phyloP scores from a whole-genome alignment of 2,329 filamentous ascomycete species.

The Colletotrichum sp. region DNA sequence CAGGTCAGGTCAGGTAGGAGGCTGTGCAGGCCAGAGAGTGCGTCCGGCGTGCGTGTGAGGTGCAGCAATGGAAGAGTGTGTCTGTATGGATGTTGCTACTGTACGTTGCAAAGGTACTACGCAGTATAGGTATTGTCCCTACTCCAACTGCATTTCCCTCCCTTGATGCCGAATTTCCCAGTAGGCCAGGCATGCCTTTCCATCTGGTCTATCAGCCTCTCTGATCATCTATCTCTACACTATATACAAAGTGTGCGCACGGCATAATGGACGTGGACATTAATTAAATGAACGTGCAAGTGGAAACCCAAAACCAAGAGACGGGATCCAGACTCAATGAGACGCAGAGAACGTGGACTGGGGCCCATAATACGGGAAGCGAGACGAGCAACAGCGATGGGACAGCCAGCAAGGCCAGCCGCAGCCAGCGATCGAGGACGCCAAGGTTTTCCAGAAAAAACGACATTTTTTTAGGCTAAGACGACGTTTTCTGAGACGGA shows the following conservation, averaged over 20 bases:
- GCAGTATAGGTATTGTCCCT: background rate
- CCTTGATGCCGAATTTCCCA: background rate
- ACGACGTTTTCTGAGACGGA: too few species aligned
- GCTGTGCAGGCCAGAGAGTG: background rate
- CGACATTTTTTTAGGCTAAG: too few species aligned
- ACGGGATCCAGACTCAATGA: background rate
- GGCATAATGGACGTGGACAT: background rate
- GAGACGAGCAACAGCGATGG: background rate
- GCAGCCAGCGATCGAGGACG: too few species aligned
- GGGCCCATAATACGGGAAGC: background rate
- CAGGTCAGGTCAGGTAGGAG: background rate
- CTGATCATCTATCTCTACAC: background rate
- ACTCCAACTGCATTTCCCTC: background rate
- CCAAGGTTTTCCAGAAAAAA: too few species aligned
- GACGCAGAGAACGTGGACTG: slow-evolving; percentile 5
- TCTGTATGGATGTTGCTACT: background rate
- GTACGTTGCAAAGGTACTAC: background rate
- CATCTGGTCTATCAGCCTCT: background rate
- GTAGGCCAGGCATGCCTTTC: background rate
- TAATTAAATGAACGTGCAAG: background rate
- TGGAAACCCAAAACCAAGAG: background rate
- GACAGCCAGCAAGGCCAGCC: background rate
- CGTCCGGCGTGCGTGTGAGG: background rate
- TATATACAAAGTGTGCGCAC: background rate
- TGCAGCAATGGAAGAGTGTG: background rate